These are phyloP conservation scores for Bertia moriformis DNA, from an alignment of 2,329 filamentous ascomycete species.

Conservation along the genomic window DNA sequence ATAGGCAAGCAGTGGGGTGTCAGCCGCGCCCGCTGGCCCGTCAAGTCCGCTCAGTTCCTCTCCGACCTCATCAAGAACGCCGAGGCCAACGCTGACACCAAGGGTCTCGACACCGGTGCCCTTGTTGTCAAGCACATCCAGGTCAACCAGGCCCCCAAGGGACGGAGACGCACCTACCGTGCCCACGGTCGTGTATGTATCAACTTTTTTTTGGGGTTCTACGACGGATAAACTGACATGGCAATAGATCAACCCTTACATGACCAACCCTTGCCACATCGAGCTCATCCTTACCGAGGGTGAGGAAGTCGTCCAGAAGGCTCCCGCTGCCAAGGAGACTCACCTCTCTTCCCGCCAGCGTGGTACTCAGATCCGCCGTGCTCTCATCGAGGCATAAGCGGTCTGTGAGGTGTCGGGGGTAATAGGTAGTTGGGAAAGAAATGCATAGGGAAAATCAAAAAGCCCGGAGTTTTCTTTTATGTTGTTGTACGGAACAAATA, in stretches of 20 bases:
- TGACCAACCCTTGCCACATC: constrained; percentile 99
- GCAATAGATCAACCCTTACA: constrained; percentile 94
- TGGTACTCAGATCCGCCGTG: constrained; percentile 51
- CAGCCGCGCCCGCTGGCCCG: constrained; percentile 93
- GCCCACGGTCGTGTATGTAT: constrained; percentile 95
- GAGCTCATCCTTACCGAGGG: constrained; percentile 98
- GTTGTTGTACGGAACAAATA: constrained; percentile 1
- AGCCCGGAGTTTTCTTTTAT: background rate
- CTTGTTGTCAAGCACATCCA: constrained; percentile 99
- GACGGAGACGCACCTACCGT: constrained; percentile 98
- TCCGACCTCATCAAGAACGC: constrained; percentile 95
- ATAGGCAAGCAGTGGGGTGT: constrained; percentile 99
- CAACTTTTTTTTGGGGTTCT: constrained; percentile 2
- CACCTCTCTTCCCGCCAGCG: constrained; percentile 87
- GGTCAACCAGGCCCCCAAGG: constrained; percentile 99
- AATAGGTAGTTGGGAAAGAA: background rate
- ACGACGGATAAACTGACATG: constrained; percentile 10
- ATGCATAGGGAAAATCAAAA: background rate
- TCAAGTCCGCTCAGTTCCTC: constrained; percentile 97
- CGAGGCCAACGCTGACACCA: constrained; percentile 90
- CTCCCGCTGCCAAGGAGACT: constrained; percentile 47
- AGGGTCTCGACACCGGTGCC: constrained; percentile 94
- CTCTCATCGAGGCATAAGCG: constrained; percentile 47
- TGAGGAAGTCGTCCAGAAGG: constrained; percentile 91
- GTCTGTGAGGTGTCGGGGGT: background rate